Base-by-base conservation (phyloP, 2,329 filamentous ascomycete species). In the Colletotrichum destructivum region DNA sequence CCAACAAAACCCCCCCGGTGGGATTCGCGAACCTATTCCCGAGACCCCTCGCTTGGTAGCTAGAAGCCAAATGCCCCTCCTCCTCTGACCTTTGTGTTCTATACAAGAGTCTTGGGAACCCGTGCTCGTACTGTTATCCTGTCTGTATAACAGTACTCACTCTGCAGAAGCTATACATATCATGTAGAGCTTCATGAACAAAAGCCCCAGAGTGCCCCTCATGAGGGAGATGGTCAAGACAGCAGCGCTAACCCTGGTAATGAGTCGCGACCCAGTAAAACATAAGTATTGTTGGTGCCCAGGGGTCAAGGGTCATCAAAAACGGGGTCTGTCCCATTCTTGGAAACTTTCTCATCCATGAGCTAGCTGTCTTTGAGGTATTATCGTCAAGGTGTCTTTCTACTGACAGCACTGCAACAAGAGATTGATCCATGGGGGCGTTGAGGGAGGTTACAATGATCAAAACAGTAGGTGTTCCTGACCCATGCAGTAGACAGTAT, bases 251-350 rank as follows among this genome's bases (percentile, higher is more conserved):
- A 23, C 2, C 6, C 38, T 16, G 38, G 12, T 0, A 18, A 51
- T 13, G 44, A 62, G 35, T 31, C 31, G 40, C 51, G 44, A 49
- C 57, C 44, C 26, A 49, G 40, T 8, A n/a, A 49, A 62, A 21
- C 13, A 49, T 51, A 21, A 12, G 6, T 26, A 21, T 51, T 42
- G 47, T 52, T 62, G 60, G 6, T 21, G 35, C 26, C 3, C 60
- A 52, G n/a, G 60, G 60, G 16, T 62, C 46, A 52, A 62, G 60
- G 31, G 51, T 26, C 46, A 18, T 31, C 60, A 52, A 52, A 51
- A 51, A 46, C 60, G 60, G 60, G 23, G 31, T 12, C 44, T 18
- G 8, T 16, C 4, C 21, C 46, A 52, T 13, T 62, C n/a, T 62
- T 42, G 21, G 35, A 62, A 62, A 49, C 35, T 16, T 51, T 38